These are phyloP conservation scores for Malus sylvestris DNA, from an alignment of 306 rosid genomes.

Conservation along the genomic window DNA sequence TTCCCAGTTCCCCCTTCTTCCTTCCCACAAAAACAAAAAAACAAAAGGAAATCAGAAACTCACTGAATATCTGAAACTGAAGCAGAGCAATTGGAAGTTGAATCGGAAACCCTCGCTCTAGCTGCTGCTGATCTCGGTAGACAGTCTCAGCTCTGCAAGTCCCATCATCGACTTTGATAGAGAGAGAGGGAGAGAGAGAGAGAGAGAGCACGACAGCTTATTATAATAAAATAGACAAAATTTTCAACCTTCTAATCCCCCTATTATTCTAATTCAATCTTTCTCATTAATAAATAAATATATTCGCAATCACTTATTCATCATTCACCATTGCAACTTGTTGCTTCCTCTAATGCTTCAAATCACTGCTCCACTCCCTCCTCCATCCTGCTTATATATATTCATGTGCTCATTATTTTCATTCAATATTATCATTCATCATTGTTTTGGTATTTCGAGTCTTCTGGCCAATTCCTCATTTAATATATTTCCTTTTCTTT, in stretches of 20 bases:
- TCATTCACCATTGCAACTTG: too few species aligned
- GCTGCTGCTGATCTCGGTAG: too few species aligned
- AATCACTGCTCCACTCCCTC: too few species aligned
- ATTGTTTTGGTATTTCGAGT: too few species aligned
- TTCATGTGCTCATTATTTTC: too few species aligned
- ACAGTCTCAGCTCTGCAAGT: slow-evolving; percentile 6
- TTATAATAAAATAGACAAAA: slow-evolving; percentile 10
- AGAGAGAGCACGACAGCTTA: slow-evolving; percentile 32
- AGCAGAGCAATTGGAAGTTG: slow-evolving; percentile 4
- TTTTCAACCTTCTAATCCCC: slow-evolving; percentile 6
- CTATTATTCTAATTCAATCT: background rate
- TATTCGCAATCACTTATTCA: too few species aligned
- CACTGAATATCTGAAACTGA: slow-evolving; percentile 24
- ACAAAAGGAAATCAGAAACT: background rate
- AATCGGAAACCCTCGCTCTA: slow-evolving; percentile 16
- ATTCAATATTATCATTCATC: too few species aligned
- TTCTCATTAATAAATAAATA: background rate
- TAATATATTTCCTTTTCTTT: too few species aligned
- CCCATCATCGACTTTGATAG: slow-evolving; percentile 17
- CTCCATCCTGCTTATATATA: too few species aligned
- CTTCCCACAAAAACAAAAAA: background rate
- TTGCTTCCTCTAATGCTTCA: too few species aligned
- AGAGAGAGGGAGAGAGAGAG: slow-evolving; percentile 17
- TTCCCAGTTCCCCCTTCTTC: too few species aligned
- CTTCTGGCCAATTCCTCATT: too few species aligned